Evolutionary conservation across 163 green algal genomes (phyloP).

Genomic region (Botryococcus braunii): DNA sequence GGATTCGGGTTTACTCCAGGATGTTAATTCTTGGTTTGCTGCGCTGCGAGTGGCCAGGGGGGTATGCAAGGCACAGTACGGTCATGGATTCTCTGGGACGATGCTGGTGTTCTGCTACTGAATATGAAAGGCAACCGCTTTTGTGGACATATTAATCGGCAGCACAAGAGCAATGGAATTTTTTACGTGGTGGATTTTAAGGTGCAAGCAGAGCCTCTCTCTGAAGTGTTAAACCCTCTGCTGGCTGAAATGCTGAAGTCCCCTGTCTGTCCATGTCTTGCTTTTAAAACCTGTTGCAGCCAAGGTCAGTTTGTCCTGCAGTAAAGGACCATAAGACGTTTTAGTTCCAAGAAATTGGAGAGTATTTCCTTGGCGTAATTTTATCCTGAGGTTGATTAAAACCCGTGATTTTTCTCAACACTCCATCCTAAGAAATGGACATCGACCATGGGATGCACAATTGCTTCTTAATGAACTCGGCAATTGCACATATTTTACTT

Average conservation of each 20-base stretch:
- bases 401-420: too few relatives aligned
- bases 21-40: too few relatives aligned
- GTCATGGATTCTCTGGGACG: slow-evolving; percentile 38
- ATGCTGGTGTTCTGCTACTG: slow-evolving; percentile 30
- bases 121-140: slow-evolving; percentile 48
- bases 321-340: neutral
- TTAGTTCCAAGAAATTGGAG: neutral
- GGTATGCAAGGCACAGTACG: slow-evolving; percentile 41
- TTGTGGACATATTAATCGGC: slow-evolving; percentile 45
- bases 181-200: slow-evolving; percentile 42
- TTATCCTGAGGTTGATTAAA: too few relatives aligned
- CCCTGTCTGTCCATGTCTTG: neutral
- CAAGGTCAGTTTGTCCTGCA: neutral
- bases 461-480: neutral
- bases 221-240: neutral
- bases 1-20: too few relatives aligned
- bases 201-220: neutral
- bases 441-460: too few relatives aligned
- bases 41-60: slow-evolving; percentile 26
- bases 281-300: neutral
- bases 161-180: slow-evolving; percentile 64
- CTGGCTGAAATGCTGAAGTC: neutral
- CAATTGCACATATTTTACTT: neutral
- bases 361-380: neutral
- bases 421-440: too few relatives aligned